Base-by-base conservation (phyloP, 164 flowering plant genomes). In the Tinospora cordifolia region DNA sequence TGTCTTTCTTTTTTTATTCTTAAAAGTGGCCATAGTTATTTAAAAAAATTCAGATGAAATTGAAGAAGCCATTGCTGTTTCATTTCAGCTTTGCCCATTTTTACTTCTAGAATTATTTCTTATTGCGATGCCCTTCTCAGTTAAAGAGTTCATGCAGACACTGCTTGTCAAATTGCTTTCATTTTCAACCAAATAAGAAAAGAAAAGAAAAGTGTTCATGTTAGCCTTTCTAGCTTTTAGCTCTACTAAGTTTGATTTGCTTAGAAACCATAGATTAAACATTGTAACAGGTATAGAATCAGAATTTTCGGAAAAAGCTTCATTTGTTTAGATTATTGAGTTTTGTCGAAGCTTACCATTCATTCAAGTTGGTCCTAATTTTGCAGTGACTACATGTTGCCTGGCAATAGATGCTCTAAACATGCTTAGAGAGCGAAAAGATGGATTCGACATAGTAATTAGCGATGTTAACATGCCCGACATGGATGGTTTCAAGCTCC, bases 381-480 rank as follows among this genome's bases (percentile, higher is more conserved):
- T 54, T 66, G 59, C 82, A 80, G 82, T 80, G 47, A 77, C 80
- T 41, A 80, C 80, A 11, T 80, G 80, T 57, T 58, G 73, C 36
- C 63, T 70, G 38, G 78, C 80, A n/a, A 71, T 38, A 25, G 78
- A 69, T 65, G 83, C 83, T 21, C 51, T 80, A 19, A 60, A 72
- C 54, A 58, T 75, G 49, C 76, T 80, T 59, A 71, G 76, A 14
- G 74, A 72, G 49, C 77, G 73, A 58, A 80, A 70, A 67, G 78
- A 63, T 27, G 78, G 78, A 62, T 80, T 77, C 11, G 82, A 80
- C 71, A 65, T 80, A 51, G 80, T 80, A 22, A 41, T 80, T 49
- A 80, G 82, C 24, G 82, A 80, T 64, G 82, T 80, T 51, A 67
- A 79, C 70, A 72, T 75, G 80, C 80, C 82, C 19, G 80, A 77